Base-by-base conservation (phyloP, 73 alveolate species). In the Uronychia binucleata region DNA sequence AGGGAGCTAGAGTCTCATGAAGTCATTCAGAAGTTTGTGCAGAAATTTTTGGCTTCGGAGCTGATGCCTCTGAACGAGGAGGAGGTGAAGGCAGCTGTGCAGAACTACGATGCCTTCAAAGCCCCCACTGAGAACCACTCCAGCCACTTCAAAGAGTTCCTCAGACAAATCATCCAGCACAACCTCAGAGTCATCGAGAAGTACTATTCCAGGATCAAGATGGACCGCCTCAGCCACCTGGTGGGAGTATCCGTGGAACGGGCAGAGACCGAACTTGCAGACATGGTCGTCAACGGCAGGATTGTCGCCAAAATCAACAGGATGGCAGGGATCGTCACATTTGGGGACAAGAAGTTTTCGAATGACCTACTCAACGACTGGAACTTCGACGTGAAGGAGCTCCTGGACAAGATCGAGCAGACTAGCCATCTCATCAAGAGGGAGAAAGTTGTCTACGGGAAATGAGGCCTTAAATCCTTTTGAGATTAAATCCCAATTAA, bases 91-190 rank as follows among this genome's bases (percentile, higher is more conserved):
- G 82, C 83, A 77, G 79, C 90, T 74, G 58, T 95, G 30, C 31
- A 86, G 32, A 34, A 80, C 26, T 89, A 91, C 57, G 85, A 88
- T 13, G 91, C 94, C 0, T 91, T 91, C 89, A 88, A 88, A 74
- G 87, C 80, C 28, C 93, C 91, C 57, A 88, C 91, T 58, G 94
- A 84, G 77, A 81, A 35, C 78, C 33, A 57, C 57, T 31, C 76
- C 74, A 80, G 31, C 75, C 94, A 93, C 77, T 33, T 85, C 29
- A 76, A 88, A 58, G 93, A 86, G 1, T 95, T 97, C 88, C 84
- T 95, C 75, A 97, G 95, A 90, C 83, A 96, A 83, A 81, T 96
- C 75, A 96, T 94, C 57, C 98, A 97, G 74, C 99, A 97, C 84
- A 97, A 97, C 89, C 83, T 97, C 59, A 89, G 98, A 77, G 94